Evolutionary conservation across 495 filamentous ascomycete genomes (phyloP).

Genomic region (Daldinia bambusicola): DNA sequence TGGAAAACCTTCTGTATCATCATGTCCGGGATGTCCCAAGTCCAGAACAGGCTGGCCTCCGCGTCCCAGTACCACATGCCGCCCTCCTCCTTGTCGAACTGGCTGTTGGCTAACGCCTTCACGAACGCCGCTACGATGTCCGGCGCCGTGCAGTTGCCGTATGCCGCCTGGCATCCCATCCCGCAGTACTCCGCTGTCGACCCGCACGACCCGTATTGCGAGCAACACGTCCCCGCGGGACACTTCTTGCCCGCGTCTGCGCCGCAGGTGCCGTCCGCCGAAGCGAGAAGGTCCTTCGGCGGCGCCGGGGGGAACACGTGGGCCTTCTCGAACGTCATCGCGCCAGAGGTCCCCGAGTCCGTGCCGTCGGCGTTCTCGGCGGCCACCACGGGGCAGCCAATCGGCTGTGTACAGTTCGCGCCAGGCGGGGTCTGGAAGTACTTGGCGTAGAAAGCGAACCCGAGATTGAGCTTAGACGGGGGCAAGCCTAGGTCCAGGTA

Average conservation of each 20-base stretch:
- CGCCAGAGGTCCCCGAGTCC: constrained; percentile 66
- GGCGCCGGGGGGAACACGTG: constrained; percentile 41
- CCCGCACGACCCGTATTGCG: constrained; percentile 39
- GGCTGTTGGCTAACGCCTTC: constrained; percentile 59
- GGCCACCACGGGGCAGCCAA: constrained; percentile 63
- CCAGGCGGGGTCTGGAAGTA: constrained; percentile 65
- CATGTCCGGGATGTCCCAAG: too few relatives aligned
- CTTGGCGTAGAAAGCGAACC: constrained; percentile 72
- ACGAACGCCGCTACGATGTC: constrained; percentile 42
- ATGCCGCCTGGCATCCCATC: constrained; percentile 37
- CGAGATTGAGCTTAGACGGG: constrained; percentile 68
- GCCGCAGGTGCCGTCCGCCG: constrained; percentile 34
- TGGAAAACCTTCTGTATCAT: constrained; percentile 64
- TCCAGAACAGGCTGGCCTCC: constrained; percentile 66
- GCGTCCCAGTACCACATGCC: constrained; percentile 71
- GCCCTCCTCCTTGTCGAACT: constrained; percentile 60
- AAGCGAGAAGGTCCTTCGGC: constrained; percentile 18
- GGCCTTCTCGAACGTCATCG: constrained; percentile 60
- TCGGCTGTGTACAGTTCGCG: constrained; percentile 52
- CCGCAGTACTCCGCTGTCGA: constrained; percentile 39
- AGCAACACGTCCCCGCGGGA: constrained; percentile 36
- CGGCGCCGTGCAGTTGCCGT: constrained; percentile 46
- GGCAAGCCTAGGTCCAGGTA: constrained; percentile 65
- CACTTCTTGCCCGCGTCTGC: constrained; percentile 8
- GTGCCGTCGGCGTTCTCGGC: constrained; percentile 68